phyloP scores from a whole-genome alignment of 305 asterid genomes.

The Lippia alba region DNA sequence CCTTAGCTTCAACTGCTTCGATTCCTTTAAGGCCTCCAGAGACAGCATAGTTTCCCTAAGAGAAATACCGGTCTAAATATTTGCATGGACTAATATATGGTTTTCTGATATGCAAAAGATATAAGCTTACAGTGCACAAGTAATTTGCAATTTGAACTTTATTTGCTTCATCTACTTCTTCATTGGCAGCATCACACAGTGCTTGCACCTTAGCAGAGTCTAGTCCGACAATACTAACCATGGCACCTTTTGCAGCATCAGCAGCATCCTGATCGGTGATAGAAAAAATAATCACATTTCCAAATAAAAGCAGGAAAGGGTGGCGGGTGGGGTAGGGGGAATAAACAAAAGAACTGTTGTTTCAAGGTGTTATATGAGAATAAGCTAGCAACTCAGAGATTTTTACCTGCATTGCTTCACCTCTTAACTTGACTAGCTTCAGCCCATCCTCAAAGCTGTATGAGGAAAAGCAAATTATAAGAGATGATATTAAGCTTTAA shows the following conservation, averaged over 20 bases:
- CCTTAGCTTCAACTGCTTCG: constrained; percentile 97
- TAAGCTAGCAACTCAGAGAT: constrained; percentile 23
- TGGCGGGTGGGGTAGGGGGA: too few relatives aligned
- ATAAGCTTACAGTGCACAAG: constrained; percentile 82
- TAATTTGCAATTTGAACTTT: constrained; percentile 96
- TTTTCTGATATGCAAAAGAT: constrained; percentile 5
- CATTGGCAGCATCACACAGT: constrained; percentile 97
- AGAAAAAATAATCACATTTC: too few relatives aligned
- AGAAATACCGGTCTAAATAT: constrained; percentile 29
- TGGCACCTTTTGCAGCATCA: constrained; percentile 93
- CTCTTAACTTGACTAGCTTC: constrained; percentile 93
- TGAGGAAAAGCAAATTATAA: constrained; percentile 30
- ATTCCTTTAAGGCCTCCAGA: constrained; percentile 98
- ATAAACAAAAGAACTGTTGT: constrained; percentile 13
- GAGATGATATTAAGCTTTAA: constrained; percentile 18
- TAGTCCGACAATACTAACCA: constrained; percentile 96
- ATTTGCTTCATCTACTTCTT: constrained; percentile 86
- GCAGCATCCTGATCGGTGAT: constrained; percentile 72
- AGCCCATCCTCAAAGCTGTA: constrained; percentile 97
- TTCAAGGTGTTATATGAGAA: constrained; percentile 10
- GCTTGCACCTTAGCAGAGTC: constrained; percentile 93
- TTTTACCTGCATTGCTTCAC: constrained; percentile 97
- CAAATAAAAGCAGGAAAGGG: neutral
- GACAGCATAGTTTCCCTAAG: constrained; percentile 93
- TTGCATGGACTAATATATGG: neutral